These are phyloP conservation scores for Vigna trinervia DNA, from an alignment of 306 rosid species.

Conservation along the genomic window DNA sequence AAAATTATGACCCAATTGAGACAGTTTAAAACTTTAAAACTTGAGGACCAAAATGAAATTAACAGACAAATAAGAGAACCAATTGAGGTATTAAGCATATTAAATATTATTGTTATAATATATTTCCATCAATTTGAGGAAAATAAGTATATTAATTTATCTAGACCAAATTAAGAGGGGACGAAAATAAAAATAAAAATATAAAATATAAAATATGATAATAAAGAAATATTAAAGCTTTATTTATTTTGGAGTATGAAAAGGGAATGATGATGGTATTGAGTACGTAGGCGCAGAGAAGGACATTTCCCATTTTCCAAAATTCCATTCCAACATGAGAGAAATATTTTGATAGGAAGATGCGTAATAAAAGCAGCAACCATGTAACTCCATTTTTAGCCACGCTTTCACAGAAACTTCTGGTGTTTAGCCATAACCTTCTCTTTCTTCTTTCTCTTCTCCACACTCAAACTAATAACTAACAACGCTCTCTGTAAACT, in stretches of 20 bases:
- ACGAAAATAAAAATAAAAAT: too few relatives aligned
- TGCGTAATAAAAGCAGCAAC: slow-evolving; percentile 46
- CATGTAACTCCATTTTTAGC: slow-evolving; percentile 48
- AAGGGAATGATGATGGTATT: not conserved
- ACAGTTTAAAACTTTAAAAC: too few relatives aligned
- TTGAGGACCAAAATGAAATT: too few relatives aligned
- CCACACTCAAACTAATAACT: slow-evolving; percentile 18
- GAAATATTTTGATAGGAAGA: not conserved
- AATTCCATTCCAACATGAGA: not conserved
- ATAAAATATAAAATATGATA: too few relatives aligned
- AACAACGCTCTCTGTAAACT: slow-evolving; percentile 22
- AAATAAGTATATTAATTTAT: too few relatives aligned
- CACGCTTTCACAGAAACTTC: slow-evolving; percentile 67
- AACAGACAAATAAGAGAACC: too few relatives aligned
- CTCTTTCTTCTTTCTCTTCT: slow-evolving; percentile 11
- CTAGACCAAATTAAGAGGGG: too few relatives aligned
- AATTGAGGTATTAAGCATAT: too few relatives aligned
- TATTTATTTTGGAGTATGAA: not conserved
- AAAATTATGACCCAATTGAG: too few relatives aligned
- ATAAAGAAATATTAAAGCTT: too few relatives aligned
- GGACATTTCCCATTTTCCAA: not conserved
- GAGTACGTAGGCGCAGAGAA: not conserved
- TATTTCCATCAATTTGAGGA: too few relatives aligned
- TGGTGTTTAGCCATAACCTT: slow-evolving; percentile 45
- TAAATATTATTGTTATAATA: too few relatives aligned